Conservation (phyloP, 73 alveolate genomes). For the Breviolum minutum region DNA sequence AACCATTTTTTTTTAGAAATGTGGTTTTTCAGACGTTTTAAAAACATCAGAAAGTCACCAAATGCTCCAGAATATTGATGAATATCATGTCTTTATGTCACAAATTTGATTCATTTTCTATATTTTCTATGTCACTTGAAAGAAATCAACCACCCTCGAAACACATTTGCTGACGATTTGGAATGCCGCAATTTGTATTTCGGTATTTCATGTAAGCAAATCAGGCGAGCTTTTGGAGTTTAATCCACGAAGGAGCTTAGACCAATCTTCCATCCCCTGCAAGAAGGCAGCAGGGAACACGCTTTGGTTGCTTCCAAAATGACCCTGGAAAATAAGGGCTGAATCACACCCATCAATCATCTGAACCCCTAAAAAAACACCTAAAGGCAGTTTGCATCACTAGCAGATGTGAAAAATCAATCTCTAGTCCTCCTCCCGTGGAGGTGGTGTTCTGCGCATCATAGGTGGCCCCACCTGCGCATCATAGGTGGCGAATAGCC, state of each 20-base stretch:
- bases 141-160: background rate
- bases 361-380: background rate
- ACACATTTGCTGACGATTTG: background rate
- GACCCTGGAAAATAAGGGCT: background rate
- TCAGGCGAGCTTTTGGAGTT: constrained; percentile 19
- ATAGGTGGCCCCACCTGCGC: constrained; percentile 17
- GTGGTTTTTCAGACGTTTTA: too few relatives aligned
- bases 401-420: too few relatives aligned
- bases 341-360: too few relatives aligned
- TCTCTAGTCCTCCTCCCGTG: background rate
- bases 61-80: background rate
- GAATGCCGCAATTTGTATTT: background rate
- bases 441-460: constrained; percentile 17
- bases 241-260: background rate
- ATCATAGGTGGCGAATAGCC: background rate
- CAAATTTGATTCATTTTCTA: background rate
- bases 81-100: too few relatives aligned
- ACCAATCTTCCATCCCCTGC: constrained; percentile 48
- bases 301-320: background rate
- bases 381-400: too few relatives aligned
- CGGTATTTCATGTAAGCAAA: background rate
- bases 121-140: too few relatives aligned
- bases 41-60: too few relatives aligned
- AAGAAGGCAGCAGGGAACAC: background rate
- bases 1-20: background rate